Percentiles rank a stretch among this genome's conserved stretches.
Evolutionary conservation across 768 basidiomycete species (phyloP).

Genomic region (Lactifluus rugatus): DNA sequence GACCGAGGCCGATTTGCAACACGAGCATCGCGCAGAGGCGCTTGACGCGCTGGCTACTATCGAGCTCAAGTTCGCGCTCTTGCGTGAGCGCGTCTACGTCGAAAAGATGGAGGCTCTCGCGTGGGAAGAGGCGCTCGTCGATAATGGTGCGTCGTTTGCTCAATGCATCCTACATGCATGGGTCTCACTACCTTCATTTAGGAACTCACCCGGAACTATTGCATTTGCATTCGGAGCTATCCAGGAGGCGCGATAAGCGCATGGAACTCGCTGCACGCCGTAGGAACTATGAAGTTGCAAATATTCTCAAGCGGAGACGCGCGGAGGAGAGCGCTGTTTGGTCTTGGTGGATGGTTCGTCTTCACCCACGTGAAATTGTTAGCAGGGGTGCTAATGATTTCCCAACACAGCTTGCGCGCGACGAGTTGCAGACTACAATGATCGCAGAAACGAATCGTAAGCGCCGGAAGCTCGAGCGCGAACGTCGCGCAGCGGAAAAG

Average conservation of each 20-base stretch:
- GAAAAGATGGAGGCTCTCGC: conserved; percentile 90
- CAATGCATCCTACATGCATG: conserved; percentile 1
- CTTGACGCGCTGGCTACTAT: conserved; percentile 81
- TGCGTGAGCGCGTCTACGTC: conserved; percentile 81
- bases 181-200: conserved; percentile 25
- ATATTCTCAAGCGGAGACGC: conserved; percentile 50
- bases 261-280: conserved; percentile 72
- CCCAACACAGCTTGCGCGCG: conserved; percentile 50
- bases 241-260: conserved; percentile 69
- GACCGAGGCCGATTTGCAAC: conserved; percentile 61
- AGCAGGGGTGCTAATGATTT: conserved; percentile 1
- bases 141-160: conserved; percentile 45
- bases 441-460: conserved; percentile 86
- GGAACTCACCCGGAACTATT: conserved; percentile 81
- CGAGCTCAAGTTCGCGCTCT: conserved; percentile 84
- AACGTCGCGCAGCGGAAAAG: conserved; percentile 69
- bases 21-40: conserved; percentile 77
- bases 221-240: conserved; percentile 71
- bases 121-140: conserved; percentile 77
- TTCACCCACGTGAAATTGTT: background rate
- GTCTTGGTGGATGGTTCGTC: conserved; percentile 65
- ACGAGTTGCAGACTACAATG: conserved; percentile 77
- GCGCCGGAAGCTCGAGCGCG: conserved; percentile 73
- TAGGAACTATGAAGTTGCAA: conserved; percentile 56
- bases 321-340: conserved; percentile 71